Evolutionary conservation across 305 asterid genomes (phyloP), one percentile per base, ranked within the genome.

Genomic region (Solanum hybrid): DNA sequence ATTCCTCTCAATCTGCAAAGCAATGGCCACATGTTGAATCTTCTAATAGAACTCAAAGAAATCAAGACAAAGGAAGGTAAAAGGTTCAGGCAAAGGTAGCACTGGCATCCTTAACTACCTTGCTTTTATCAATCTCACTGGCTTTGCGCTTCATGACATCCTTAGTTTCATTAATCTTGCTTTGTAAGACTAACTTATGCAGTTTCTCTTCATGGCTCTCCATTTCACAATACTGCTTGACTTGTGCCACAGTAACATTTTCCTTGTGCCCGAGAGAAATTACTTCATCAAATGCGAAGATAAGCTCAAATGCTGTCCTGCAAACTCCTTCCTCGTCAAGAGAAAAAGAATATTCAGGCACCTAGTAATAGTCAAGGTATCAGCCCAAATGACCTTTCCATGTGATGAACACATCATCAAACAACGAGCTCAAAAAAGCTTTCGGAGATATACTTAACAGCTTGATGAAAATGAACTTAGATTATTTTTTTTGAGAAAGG

Each of bases 191-290:
- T 94, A 96, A 90, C 94, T 94, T 96, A 92, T 96, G 99, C 94
- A 96, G 91, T 90, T 92, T 93, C 89, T 96, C 98, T 93, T 96
- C 99, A 12, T 94, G 98, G 90, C 99, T 96, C 93, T 96, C 99
- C 99, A 96, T 96, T 91, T 96, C 99, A 90, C 98, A 95, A 87
- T 96, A 96, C 95, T 96, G 99, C 91, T 96, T 96, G 93, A 96
- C 99, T 95, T 95, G 99, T 73, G 98, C 93, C 86, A 94, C 96
- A 24, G 97, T 95, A 88, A 95, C 97, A 92, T 93, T 96, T 93
- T 96, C 99, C 90, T 95, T 96, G 96, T 96, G 96, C 65, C 99
- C 98, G 90, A 96, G 93, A 51, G 98, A 96, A 84, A 96, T 94
- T 88, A 94, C 97, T 92, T 96, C 99, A 93, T 96, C 99, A 92